phyloP scores from a whole-genome alignment of 352 stramenopile species.

The Pythium brassicae region DNA sequence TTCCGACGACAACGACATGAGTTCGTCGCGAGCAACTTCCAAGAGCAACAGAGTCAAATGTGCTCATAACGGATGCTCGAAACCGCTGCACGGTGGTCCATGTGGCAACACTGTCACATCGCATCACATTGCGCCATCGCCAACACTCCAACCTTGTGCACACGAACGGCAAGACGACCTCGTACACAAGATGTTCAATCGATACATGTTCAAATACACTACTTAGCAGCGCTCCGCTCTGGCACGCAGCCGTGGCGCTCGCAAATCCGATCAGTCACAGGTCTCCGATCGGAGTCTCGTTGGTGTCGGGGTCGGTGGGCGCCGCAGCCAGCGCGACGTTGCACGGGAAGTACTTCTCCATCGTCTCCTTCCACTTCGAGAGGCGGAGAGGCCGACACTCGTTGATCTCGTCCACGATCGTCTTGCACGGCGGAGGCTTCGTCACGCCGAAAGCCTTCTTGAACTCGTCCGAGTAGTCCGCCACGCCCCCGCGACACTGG shows the following conservation, averaged over 20 bases:
- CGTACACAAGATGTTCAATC: not conserved
- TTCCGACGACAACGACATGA: not conserved
- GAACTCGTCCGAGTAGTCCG: slow-evolving; percentile 39
- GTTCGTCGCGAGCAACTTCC: not conserved
- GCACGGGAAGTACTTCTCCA: slow-evolving; percentile 2
- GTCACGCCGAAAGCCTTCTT: slow-evolving; percentile 37
- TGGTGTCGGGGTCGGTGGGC: not conserved
- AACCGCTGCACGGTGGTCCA: no score
- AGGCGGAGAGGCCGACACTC: not conserved
- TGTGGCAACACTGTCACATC: no score
- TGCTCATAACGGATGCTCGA: no score
- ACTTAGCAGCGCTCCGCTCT: not conserved
- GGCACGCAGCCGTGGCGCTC: not conserved
- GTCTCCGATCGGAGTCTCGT: not conserved
- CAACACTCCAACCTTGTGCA: no score
- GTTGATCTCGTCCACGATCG: slow-evolving; percentile 36
- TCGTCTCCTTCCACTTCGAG: not conserved
- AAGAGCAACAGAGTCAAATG: no score
- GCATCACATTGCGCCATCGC: no score
- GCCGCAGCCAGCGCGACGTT: slow-evolving; percentile 1
- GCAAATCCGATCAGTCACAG: not conserved
- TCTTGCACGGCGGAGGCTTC: slow-evolving; percentile 32
- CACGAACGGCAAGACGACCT: no score
- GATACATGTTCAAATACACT: not conserved
- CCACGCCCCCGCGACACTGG: slow-evolving; percentile 37